Evolutionary conservation across 1,284 basidiomycete genomes (phyloP).

Genomic region (Sporisorium scitamineum): DNA sequence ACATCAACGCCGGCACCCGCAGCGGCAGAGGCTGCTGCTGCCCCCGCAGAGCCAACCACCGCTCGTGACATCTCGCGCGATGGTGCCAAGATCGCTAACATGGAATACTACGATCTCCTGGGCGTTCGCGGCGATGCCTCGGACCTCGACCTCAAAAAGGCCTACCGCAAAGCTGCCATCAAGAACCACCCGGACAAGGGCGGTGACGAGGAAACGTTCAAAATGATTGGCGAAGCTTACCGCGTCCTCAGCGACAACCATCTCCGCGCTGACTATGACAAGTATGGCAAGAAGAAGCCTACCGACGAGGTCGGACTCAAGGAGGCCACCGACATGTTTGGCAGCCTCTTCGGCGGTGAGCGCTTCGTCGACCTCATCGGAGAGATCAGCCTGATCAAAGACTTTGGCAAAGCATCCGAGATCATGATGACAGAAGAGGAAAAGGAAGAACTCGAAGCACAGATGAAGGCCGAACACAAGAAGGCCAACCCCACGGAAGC

Average conservation of each 20-base stretch:
- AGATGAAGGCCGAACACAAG: constrained; percentile 72
- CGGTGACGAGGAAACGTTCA: constrained; percentile 66
- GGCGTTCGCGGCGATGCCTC: constrained; percentile 65
- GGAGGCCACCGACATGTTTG: constrained; percentile 70
- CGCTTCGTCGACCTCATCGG: constrained; percentile 68
- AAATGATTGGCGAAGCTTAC: constrained; percentile 75
- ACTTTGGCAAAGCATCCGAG: constrained; percentile 69
- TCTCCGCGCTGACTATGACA: constrained; percentile 90
- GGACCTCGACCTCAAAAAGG: constrained; percentile 89
- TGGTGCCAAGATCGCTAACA: constrained; percentile 66
- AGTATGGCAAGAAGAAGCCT: constrained; percentile 82
- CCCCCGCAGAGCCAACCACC: constrained; percentile 29
- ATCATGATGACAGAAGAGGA: constrained; percentile 83
- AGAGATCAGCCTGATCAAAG: constrained; percentile 68
- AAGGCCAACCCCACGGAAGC: constrained; percentile 43
- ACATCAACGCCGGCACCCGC: constrained; percentile 26
- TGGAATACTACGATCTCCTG: constrained; percentile 70
- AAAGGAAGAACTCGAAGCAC: constrained; percentile 83
- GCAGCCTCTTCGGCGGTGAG: constrained; percentile 68
- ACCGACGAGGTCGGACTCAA: constrained; percentile 68
- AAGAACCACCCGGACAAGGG: constrained; percentile 75
- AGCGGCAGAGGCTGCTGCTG: constrained; percentile 2
- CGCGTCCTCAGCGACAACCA: constrained; percentile 74
- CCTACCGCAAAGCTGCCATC: constrained; percentile 94
- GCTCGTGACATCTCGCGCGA: constrained; percentile 63